A percentile compares a stretch with the other conserved stretches of the same genome.
phyloP scores from a whole-genome alignment of 495 filamentous ascomycete species.

The Neurospora sp. region DNA sequence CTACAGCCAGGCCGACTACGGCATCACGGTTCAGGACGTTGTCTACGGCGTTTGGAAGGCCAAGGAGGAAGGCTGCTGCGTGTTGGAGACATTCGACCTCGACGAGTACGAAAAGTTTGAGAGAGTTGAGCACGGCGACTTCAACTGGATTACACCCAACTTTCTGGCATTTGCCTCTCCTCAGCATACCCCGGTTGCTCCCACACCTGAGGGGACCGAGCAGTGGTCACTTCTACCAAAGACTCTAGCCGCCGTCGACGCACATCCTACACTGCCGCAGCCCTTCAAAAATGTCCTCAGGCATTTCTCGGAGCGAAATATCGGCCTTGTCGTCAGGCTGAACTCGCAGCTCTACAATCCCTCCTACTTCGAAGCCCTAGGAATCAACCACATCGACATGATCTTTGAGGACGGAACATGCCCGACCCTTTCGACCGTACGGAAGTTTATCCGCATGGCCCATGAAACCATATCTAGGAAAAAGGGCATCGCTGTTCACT shows the following conservation, averaged over 20 bases:
- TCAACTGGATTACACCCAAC: constrained; percentile 95
- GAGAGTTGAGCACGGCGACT: constrained; percentile 95
- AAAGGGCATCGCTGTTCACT: constrained; percentile 91
- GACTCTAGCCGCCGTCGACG: constrained; percentile 53
- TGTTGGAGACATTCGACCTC: constrained; percentile 78
- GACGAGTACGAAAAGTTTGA: constrained; percentile 97
- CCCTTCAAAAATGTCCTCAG: constrained; percentile 92
- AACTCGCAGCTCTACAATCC: constrained; percentile 95
- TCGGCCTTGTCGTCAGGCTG: constrained; percentile 87
- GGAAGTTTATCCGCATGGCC: constrained; percentile 86
- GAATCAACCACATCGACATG: constrained; percentile 95
- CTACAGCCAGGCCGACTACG: constrained; percentile 96
- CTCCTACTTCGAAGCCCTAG: constrained; percentile 88
- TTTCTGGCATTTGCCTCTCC: constrained; percentile 97
- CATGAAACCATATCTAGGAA: constrained; percentile 86
- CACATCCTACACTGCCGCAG: constrained; percentile 51
- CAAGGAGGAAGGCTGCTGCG: constrained; percentile 85
- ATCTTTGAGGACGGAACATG: constrained; percentile 99
- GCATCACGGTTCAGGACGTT: constrained; percentile 88
- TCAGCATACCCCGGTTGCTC: constrained; percentile 63
- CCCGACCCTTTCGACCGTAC: constrained; percentile 72
- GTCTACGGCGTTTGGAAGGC: constrained; percentile 98
- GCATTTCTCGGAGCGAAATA: constrained; percentile 76
- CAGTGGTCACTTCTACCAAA: constrained; percentile 62
- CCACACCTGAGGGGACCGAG: constrained; percentile 59